Evolutionary conservation across 345 rosid genomes (phyloP).

Genomic region (Turritis glabra): DNA sequence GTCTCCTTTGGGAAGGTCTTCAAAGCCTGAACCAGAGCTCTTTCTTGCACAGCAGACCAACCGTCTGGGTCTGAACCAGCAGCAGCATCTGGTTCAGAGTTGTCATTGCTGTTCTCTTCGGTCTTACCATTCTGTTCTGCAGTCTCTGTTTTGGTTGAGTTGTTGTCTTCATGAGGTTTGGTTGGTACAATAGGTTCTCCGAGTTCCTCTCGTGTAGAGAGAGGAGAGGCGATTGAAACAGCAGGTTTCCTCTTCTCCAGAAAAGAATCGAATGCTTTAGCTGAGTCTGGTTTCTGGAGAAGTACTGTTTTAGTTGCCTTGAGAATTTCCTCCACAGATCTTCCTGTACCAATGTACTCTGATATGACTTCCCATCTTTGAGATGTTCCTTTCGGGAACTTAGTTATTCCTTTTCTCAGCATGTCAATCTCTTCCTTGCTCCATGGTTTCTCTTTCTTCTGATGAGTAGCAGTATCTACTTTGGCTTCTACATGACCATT

Average conservation of each 20-base stretch:
- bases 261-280: constrained; percentile 87
- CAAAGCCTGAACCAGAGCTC: constrained; percentile 86
- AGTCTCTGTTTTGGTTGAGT: constrained; percentile 7
- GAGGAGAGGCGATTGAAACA: constrained; percentile 69
- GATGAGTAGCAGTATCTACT: constrained; percentile 13
- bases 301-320: constrained; percentile 92
- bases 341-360: constrained; percentile 79
- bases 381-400: constrained; percentile 88
- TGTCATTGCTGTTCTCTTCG: constrained; percentile 7
- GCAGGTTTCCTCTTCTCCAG: constrained; percentile 88
- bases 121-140: constrained; percentile 11
- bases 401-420: constrained; percentile 75
- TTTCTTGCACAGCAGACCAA: constrained; percentile 91
- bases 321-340: constrained; percentile 88
- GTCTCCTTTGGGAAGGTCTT: constrained; percentile 93
- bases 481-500: constrained; percentile 49
- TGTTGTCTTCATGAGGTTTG: constrained; percentile 22
- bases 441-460: constrained; percentile 81
- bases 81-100: constrained; percentile 25
- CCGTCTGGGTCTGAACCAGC: constrained; percentile 64
- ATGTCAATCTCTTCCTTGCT: constrained; percentile 80
- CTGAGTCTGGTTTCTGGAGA: constrained; percentile 84
- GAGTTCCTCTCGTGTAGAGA: constrained; percentile 75
- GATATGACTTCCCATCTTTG: constrained; percentile 96
- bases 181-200: constrained; percentile 30